phyloP scores from a whole-genome alignment of 768 basidiomycete species.

The Amanita subjunquillea region DNA sequence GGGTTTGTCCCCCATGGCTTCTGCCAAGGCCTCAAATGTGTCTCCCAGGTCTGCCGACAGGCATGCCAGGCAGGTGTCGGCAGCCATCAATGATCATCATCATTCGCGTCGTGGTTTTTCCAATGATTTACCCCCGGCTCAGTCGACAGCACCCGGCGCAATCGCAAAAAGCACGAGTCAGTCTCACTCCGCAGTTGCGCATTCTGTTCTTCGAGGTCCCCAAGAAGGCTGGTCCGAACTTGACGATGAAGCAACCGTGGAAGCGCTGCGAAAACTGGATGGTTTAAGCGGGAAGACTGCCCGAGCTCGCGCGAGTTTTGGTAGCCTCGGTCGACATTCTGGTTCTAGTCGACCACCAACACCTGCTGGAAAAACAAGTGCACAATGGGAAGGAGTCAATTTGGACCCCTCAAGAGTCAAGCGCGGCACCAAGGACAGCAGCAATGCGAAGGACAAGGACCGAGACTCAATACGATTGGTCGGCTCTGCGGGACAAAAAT shows the following conservation, averaged over 20 bases:
- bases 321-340: constrained; percentile 57
- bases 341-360: constrained; percentile 66
- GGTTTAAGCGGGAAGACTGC: constrained; percentile 73
- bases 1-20: constrained; percentile 30
- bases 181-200: constrained; percentile 53
- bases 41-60: constrained; percentile 24
- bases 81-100: constrained; percentile 39
- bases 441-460: constrained; percentile 29
- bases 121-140: constrained; percentile 84
- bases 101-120: constrained; percentile 52
- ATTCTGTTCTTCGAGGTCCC: constrained; percentile 77
- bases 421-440: constrained; percentile 20
- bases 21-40: constrained; percentile 21
- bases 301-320: constrained; percentile 67
- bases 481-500: constrained; percentile 20
- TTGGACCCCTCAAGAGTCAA: constrained; percentile 26
- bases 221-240: constrained; percentile 86
- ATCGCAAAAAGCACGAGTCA: constrained; percentile 35
- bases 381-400: constrained; percentile 71
- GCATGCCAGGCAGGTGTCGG: constrained; percentile 60
- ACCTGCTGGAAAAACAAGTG: constrained; percentile 50
- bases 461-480: constrained; percentile 26
- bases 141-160: constrained; percentile 75
- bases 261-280: constrained; percentile 88
- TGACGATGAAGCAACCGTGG: constrained; percentile 82